These are phyloP conservation scores for Coniochaeta sp. DNA, from an alignment of 2,329 filamentous ascomycete species.

Conservation along the genomic window DNA sequence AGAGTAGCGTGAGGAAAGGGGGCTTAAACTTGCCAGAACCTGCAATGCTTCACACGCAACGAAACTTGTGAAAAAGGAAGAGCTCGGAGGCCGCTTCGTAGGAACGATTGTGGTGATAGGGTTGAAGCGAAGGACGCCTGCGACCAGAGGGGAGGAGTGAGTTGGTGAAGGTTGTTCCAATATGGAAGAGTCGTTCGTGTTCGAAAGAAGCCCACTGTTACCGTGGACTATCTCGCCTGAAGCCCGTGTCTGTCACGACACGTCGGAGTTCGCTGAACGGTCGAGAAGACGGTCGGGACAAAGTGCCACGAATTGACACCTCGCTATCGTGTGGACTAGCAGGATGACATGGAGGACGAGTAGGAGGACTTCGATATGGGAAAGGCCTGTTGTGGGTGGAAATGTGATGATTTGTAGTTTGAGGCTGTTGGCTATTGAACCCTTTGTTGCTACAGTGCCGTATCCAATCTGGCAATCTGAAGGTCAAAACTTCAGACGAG, in stretches of 20 bases:
- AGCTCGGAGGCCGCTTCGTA: background rate
- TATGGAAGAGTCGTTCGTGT: too few relatives aligned
- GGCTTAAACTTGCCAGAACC: slow-evolving; percentile 2
- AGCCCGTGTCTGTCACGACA: slow-evolving; percentile 15
- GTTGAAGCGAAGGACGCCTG: slow-evolving; percentile 47
- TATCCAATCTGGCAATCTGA: background rate
- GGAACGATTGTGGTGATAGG: slow-evolving; percentile 20
- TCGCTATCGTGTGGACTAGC: slow-evolving; percentile 12
- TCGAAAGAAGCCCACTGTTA: slow-evolving; percentile 37
- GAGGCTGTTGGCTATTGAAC: background rate
- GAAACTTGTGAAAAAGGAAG: slow-evolving; percentile 13
- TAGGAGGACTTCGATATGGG: background rate
- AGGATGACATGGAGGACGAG: slow-evolving; percentile 14
- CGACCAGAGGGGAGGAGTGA: slow-evolving; percentile 37
- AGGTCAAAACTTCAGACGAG: background rate
- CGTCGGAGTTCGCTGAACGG: slow-evolving; percentile 9
- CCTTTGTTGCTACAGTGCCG: too few relatives aligned
- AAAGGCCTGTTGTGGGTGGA: background rate
- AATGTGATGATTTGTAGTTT: background rate
- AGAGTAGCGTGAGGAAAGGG: background rate
- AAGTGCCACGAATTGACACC: slow-evolving; percentile 16
- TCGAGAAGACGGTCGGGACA: slow-evolving; percentile 6
- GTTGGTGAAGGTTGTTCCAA: slow-evolving; percentile 29
- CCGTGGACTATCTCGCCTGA: slow-evolving; percentile 27
- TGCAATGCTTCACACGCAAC: background rate